Evolutionary conservation across 1,139 yeast genomes (phyloP), one percentile per base, ranked within the genome.

Genomic region (Debaryomycetaceae sp.): DNA sequence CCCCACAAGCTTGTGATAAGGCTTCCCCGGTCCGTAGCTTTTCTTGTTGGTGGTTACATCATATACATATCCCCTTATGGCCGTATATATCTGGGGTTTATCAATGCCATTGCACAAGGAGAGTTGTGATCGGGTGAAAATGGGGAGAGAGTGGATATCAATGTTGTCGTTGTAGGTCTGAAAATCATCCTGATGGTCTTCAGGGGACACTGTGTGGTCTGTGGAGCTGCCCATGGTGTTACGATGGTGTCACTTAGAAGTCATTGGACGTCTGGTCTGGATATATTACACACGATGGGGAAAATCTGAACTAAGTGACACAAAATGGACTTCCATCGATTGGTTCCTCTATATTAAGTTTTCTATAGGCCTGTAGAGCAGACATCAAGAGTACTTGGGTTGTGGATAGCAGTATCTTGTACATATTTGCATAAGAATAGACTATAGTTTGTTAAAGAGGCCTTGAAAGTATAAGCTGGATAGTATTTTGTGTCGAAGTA

Each of bases 1-100:
- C 2, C 91, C 96, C 5, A 83, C 86, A 38, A 88, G 72, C 29
- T 73, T 78, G 52, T 81, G 81, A 61, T 88, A 88, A 22, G 83
- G 79, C 47, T 80, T 77, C 0, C 88, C 92, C 1, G 83, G 83
- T 0, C 94, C 95, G 53, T 88, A 88, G 35, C 80, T 81, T 16
- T 75, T 78, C 13, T 59, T 51, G 53, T 87, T 87, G 32, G 67
- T 56, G 0, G 86, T 74, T 5, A 88, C 96, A 54, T 88, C 96
- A 54, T 85, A 88, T 9, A 88, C 78, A 2, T 71, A 68, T 8
- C 95, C 94, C 45, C 81, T 79, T 48, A 88, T 82, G 6, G 81
- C 94, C 18, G 88, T 83, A 58, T 79, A 87, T 44, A 85, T 70
- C 43, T 74, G 45, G 3, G 59, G 57, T 31, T 52, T 45, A 28